A percentile compares a stretch with the other conserved stretches of the same genome.
These are phyloP conservation scores for Cryptococcus deneoformans DNA, from an alignment of 1,284 basidiomycete species.

Conservation along the genomic window DNA sequence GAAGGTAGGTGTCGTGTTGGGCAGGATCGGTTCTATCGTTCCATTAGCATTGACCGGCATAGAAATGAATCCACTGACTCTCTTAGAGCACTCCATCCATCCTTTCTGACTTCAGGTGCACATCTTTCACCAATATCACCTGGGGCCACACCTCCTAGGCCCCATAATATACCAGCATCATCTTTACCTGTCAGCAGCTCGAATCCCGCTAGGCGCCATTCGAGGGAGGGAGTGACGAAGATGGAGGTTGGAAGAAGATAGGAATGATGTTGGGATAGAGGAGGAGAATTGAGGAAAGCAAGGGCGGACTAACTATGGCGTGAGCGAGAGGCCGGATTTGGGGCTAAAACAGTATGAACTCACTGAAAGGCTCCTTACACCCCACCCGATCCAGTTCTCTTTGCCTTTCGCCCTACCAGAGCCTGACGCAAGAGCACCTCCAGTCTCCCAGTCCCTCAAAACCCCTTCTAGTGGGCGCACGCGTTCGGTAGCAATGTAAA, in stretches of 20 bases:
- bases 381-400: slow-evolving; percentile 94
- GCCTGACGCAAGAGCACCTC: slow-evolving; percentile 23
- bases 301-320: slow-evolving; percentile 66
- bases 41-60: neutral
- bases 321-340: neutral
- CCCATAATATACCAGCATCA: slow-evolving; percentile 55
- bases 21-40: slow-evolving; percentile 62
- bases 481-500: slow-evolving; percentile 94
- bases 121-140: slow-evolving; percentile 57
- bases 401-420: slow-evolving; percentile 55
- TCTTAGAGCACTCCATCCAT: slow-evolving; percentile 77
- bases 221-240: slow-evolving; percentile 77
- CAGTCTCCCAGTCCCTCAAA: slow-evolving; percentile 58
- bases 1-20: slow-evolving; percentile 76
- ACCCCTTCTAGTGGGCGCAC: slow-evolving; percentile 72
- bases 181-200: slow-evolving; percentile 67
- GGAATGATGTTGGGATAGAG: slow-evolving; percentile 83
- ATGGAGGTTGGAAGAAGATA: slow-evolving; percentile 68
- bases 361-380: slow-evolving; percentile 83
- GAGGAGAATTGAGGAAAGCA: slow-evolving; percentile 85
- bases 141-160: slow-evolving; percentile 65
- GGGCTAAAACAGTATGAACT: slow-evolving; percentile 39
- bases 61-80: slow-evolving; percentile 57
- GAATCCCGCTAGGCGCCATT: slow-evolving; percentile 96
- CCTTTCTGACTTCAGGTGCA: slow-evolving; percentile 87